Evolutionary conservation across 768 basidiomycete genomes (phyloP).

Genomic region (Boletellus sp.): DNA sequence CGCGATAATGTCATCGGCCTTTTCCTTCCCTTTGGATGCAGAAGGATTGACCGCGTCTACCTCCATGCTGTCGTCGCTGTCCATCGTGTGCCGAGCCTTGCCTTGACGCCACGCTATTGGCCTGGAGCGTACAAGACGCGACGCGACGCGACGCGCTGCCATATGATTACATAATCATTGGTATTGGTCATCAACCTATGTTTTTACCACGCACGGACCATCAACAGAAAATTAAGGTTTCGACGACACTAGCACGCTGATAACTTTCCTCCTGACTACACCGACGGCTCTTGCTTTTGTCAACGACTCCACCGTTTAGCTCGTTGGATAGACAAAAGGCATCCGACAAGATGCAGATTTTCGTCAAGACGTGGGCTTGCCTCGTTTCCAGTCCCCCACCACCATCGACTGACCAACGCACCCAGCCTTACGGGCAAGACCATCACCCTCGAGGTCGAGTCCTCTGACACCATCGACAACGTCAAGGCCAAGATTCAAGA

Average conservation of each 20-base stretch:
- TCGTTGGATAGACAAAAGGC: conserved; percentile 90
- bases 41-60: conserved; percentile 33
- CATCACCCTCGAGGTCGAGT: conserved; percentile 97
- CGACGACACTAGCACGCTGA: conserved; percentile 1
- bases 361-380: conserved; percentile 85
- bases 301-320: conserved; percentile 88
- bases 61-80: conserved; percentile 52
- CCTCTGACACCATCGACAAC: conserved; percentile 96
- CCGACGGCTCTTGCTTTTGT: conserved; percentile 68
- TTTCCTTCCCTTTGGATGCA: conserved; percentile 67
- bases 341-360: conserved; percentile 89
- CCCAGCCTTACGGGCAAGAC: conserved; percentile 96
- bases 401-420: conserved; percentile 5
- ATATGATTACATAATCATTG: neutral
- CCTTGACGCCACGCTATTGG: too few relatives aligned
- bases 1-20: conserved; percentile 42
- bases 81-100: neutral
- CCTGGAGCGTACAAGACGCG: neutral
- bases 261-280: conserved; percentile 20
- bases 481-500: conserved; percentile 97
- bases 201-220: conserved; percentile 42
- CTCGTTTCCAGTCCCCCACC: neutral
- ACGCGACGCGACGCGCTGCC: conserved; percentile 23
- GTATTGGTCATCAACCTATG: too few relatives aligned
- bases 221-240: conserved; percentile 36